Evolutionary conservation across 495 filamentous ascomycete species (phyloP), one percentile per base, ranked within the genome.

Genomic region (Talaromyces ruber): DNA sequence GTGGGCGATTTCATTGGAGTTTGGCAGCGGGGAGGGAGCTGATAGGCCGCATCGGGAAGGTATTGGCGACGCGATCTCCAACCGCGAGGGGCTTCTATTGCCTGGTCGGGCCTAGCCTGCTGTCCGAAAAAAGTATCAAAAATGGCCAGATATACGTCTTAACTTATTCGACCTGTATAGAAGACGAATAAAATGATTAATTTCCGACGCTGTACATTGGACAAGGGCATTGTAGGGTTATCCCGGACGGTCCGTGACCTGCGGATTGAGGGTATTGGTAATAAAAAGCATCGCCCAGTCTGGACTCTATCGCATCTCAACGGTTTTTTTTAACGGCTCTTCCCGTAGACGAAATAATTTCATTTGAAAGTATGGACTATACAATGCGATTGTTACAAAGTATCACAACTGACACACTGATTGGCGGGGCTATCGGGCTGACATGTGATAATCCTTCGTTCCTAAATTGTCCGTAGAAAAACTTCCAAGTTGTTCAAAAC

Each of bases 21-120:
- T 7, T 24, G 50, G 21, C 11, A 25, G 14, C 22, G 26, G 22
- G 51, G 47, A 52, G 47, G 51, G 51, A 54, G 22, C 51, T 25
- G 26, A 28, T 28, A 54, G 22, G 26, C 51, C 51, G 51, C 51
- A 54, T 54, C 11, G 26, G 51, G 51, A 54, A 54, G 51, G 51
- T 26, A 22, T 26, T 26, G 14, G 51, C 51, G 51, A 54, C 24
- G 24, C 25, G 0, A 12, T 16, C 47, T 52, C n/a, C 16, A 24
- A 52, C 14, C 22, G 18, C 18, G 47, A 52, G 47, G 21, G 18
- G 47, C 47, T 24, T 53, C 28, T 26, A 32, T n/a, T 21, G 12
- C 34, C 6, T 29, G 30, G n/a, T 64, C 59, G 32, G 59, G 50
- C 64, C 63, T 51, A 64, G 64, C 45, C 61, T 63, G 61, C 59